Evolutionary conservation across 192 early-diverging fungal species (phyloP).

Genomic region (Geosiphon pyriformis): DNA sequence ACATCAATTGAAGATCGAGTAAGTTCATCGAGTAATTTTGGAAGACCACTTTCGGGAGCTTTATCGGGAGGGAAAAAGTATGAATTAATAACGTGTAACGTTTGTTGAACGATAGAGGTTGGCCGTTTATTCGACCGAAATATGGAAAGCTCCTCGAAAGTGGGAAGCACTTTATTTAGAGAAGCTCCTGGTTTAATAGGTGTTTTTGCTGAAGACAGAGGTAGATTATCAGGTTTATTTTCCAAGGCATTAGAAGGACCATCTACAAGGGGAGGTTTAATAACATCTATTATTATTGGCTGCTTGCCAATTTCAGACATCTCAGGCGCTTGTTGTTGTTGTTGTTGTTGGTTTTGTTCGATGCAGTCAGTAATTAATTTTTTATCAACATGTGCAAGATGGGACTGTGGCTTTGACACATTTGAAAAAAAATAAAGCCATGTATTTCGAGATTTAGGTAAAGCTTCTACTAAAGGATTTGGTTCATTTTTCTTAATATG

Average conservation of each 20-base stretch:
- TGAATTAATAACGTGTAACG: constrained; percentile 19
- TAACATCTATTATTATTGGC: neutral
- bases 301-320: neutral
- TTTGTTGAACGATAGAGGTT: constrained; percentile 8
- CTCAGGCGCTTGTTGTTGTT: neutral
- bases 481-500: neutral
- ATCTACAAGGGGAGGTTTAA: neutral
- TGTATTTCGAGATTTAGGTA: neutral
- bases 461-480: constrained; percentile 13
- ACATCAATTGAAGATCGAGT: constrained; percentile 31
- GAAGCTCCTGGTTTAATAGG: too few species aligned
- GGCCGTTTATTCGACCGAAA: neutral
- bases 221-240: neutral
- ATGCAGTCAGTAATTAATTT: constrained; percentile 7
- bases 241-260: neutral
- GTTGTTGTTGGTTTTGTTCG: neutral
- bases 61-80: constrained; percentile 21
- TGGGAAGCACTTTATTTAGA: constrained; percentile 1
- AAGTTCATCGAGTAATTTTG: constrained; percentile 17
- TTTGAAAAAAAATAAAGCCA: constrained; percentile 19
- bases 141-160: constrained; percentile 9
- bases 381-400: neutral
- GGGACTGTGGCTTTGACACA: neutral
- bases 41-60: neutral
- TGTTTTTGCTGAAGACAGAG: neutral